Percentiles rank a stretch among this genome's conserved stretches.
These are phyloP conservation scores for Pestalotiopsis sp. DNA, from an alignment of 2,329 filamentous ascomycete genomes.

Conservation along the genomic window DNA sequence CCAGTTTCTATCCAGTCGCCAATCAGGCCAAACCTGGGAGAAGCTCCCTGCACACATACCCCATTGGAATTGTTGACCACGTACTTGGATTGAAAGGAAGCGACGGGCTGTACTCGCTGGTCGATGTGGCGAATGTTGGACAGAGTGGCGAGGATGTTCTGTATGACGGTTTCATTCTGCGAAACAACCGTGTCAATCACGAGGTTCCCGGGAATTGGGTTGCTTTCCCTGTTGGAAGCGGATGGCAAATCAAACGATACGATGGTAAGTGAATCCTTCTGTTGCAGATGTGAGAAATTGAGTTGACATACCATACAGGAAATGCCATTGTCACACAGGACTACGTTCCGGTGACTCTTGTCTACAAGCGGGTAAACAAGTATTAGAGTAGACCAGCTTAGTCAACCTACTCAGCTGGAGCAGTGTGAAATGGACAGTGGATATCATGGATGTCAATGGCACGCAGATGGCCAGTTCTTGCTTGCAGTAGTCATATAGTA, in stretches of 20 bases:
- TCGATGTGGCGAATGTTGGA: constrained; percentile 36
- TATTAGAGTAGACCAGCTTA: background rate
- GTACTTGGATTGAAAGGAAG: constrained; percentile 39
- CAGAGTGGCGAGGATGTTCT: constrained; percentile 28
- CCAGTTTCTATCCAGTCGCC: constrained; percentile 33
- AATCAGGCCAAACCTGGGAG: constrained; percentile 27
- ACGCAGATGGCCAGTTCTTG: background rate
- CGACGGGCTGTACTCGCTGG: constrained; percentile 33
- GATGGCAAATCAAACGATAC: constrained; percentile 39
- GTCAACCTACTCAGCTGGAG: background rate
- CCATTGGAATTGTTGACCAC: constrained; percentile 37
- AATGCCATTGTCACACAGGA: constrained; percentile 29
- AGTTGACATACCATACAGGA: constrained; percentile 13
- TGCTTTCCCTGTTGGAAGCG: constrained; percentile 31
- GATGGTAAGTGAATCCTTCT: constrained; percentile 31
- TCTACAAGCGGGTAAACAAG: constrained; percentile 26
- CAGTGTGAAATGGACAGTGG: background rate
- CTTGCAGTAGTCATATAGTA: no score
- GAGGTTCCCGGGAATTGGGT: constrained; percentile 33
- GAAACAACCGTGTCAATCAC: constrained; percentile 18
- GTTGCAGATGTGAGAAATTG: background rate
- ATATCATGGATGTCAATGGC: background rate
- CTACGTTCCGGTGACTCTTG: constrained; percentile 36
- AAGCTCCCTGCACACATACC: constrained; percentile 40
- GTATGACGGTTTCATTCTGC: constrained; percentile 39